Percentiles rank a stretch among this genome's conserved stretches.
These are phyloP conservation scores for Auxenochlorella protothecoides DNA, from an alignment of 139 green algal species.

Conservation along the genomic window DNA sequence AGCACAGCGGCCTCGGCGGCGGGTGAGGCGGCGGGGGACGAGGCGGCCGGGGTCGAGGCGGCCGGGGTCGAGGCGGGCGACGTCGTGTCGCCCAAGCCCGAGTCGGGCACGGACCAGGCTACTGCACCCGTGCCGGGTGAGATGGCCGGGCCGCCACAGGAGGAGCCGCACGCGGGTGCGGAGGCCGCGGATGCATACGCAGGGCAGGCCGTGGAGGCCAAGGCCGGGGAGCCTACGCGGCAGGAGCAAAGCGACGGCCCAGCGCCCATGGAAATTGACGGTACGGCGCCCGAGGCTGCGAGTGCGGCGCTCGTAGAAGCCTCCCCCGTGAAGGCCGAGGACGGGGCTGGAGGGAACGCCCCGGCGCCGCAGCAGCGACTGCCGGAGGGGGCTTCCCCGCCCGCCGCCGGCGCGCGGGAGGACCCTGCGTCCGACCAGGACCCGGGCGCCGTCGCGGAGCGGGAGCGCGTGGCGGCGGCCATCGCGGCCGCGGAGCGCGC, in stretches of 20 bases:
- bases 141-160: no score
- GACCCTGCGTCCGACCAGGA: not conserved
- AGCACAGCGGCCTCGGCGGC: not conserved
- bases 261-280: slow-evolving; percentile 2
- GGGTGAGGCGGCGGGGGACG: not conserved
- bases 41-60: no score
- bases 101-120: no score
- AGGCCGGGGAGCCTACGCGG: slow-evolving; percentile 7
- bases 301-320: not conserved
- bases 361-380: not conserved
- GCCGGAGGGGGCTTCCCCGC: not conserved
- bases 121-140: no score
- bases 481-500: not conserved
- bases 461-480: not conserved
- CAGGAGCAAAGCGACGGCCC: slow-evolving; percentile 3
- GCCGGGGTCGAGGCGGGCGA: no score
- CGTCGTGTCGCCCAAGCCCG: no score
- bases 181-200: no score
- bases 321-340: not conserved
- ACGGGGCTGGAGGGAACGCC: not conserved
- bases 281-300: not conserved
- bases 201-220: no score
- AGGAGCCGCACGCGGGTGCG: no score
- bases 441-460: not conserved
- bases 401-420: not conserved